Percentiles rank a stretch among this genome's conserved stretches.
Conservation (phyloP, 495 filamentous ascomycete genomes). For the Pseudotulostoma volvatum region DNA sequence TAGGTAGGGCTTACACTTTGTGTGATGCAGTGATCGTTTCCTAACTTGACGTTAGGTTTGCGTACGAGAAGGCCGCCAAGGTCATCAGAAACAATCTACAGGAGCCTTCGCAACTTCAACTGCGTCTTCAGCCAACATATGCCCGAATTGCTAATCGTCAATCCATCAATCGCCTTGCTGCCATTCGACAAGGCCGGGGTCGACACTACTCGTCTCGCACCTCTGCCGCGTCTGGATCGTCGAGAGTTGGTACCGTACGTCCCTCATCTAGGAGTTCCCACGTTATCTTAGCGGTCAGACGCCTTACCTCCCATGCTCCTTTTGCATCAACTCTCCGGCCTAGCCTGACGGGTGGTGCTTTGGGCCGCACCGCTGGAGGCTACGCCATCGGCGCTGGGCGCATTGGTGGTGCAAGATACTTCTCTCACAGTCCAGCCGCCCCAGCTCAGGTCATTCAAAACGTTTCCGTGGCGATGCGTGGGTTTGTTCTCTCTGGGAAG, state of each 20-base stretch:
- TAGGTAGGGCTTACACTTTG: no score
- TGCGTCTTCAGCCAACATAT: constrained; percentile 35
- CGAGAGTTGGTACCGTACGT: constrained; percentile 40
- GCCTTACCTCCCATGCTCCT: constrained; percentile 55
- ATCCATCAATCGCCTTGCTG: constrained; percentile 54
- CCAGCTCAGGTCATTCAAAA: constrained; percentile 89
- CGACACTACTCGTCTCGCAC: constrained; percentile 60
- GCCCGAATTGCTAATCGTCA: constrained; percentile 41
- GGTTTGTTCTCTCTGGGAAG: constrained; percentile 75
- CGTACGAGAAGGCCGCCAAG: constrained; percentile 45
- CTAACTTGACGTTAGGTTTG: constrained; percentile 33
- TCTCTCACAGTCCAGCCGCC: constrained; percentile 71
- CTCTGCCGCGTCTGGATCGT: constrained; percentile 43
- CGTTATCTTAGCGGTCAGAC: constrained; percentile 47
- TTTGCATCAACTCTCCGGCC: constrained; percentile 85
- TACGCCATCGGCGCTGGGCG: constrained; percentile 60
- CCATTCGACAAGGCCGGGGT: constrained; percentile 54
- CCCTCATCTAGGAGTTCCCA: constrained; percentile 48
- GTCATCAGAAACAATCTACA: constrained; percentile 46
- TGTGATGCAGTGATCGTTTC: no score
- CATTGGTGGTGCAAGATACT: constrained; percentile 61
- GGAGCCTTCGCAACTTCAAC: constrained; percentile 26
- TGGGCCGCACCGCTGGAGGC: constrained; percentile 73
- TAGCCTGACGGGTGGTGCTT: constrained; percentile 75
- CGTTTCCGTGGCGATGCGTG: constrained; percentile 77